Evolutionary conservation across 352 stramenopile genomes (phyloP).

Genomic region (Peronospora belbahrii): DNA sequence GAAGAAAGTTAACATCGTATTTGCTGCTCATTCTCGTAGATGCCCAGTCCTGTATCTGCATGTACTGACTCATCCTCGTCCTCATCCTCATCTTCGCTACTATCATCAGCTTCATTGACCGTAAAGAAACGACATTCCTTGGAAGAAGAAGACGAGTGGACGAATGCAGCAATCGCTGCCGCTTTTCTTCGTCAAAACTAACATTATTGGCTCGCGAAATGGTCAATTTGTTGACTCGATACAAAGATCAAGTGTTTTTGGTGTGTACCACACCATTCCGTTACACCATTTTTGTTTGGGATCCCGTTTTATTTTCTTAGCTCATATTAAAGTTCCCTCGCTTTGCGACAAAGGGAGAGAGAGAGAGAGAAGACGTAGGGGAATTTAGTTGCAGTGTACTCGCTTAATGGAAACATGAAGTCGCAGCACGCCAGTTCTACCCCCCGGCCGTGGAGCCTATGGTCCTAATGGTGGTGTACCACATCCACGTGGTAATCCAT

Average conservation of each 20-base stretch:
- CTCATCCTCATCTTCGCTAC: background rate
- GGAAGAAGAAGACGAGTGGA: constrained; percentile 18
- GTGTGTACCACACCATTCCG: constrained; percentile 14
- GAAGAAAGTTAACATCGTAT: background rate
- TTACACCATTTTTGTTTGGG: constrained; percentile 19
- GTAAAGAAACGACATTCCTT: background rate
- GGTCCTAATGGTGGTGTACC: constrained; percentile 15
- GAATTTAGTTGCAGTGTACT: constrained; percentile 4
- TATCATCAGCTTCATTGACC: background rate
- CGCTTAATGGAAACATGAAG: constrained; percentile 52
- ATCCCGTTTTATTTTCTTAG: constrained; percentile 11
- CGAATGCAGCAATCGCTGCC: constrained; percentile 27
- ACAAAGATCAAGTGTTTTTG: constrained; percentile 14
- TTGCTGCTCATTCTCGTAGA: constrained; percentile 4
- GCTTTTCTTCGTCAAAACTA: constrained; percentile 22
- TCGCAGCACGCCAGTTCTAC: constrained; percentile 32
- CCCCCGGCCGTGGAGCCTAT: constrained; percentile 24
- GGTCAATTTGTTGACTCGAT: too few species aligned
- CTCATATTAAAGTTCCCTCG: constrained; percentile 14
- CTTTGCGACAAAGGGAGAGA: constrained; percentile 18
- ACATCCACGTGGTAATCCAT: constrained; percentile 31
- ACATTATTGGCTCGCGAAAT: background rate
- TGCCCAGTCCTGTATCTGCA: constrained; percentile 3
- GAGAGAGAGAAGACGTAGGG: background rate
- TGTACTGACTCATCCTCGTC: background rate